Evolutionary conservation across 768 basidiomycete species (phyloP), one percentile per base, ranked within the genome.

Genomic region (Suillus bovinus): DNA sequence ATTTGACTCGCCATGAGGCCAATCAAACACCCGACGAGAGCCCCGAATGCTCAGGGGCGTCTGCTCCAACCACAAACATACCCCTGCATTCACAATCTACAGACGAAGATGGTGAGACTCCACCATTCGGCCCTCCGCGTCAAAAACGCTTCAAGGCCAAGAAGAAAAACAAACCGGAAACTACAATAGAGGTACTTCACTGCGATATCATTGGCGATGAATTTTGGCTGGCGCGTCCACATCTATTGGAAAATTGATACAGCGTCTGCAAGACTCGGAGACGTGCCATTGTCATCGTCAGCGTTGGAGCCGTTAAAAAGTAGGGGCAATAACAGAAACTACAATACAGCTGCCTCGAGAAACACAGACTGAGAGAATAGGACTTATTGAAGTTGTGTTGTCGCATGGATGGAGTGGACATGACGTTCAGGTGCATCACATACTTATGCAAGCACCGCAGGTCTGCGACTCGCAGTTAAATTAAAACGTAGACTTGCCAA

Each of bases 171-270:
- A 79, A 78, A 60, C 62, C 73, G 13, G 73, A 69, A 63, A 84
- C 78, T 27, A 79, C 69, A 69, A 77, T 93, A 53, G 80, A 79
- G 5, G 77, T 94, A 1, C 66, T 88, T 29, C 93, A 96, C 66
- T 91, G 88, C 71, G 94, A 96, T 76, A 83, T 96, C 62, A 94
- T 96, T 63, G 81, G 82, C 59, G 86, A 91, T 59, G 83, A 80
- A 0, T 96, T 96, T 75, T 97, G 95, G 95, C 71, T 80, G 8
- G 76, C 79, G 33, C 75, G 88, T 59, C 83, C 86, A 11, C 74
- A 81, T 55, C 68, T 93, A 29, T 77, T 91, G 59, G 74, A 69
- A 16, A 75, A 74, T 29, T 81, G 65, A 76, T 36, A n/a, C 22
- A 34, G 6, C 17, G 20, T n/a, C 22, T 14, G 13, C 46, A 47